A percentile compares a stretch with the other conserved stretches of the same genome.
These are phyloP conservation scores for Boletus reticuloceps DNA, from an alignment of 768 basidiomycete genomes.

Conservation along the genomic window DNA sequence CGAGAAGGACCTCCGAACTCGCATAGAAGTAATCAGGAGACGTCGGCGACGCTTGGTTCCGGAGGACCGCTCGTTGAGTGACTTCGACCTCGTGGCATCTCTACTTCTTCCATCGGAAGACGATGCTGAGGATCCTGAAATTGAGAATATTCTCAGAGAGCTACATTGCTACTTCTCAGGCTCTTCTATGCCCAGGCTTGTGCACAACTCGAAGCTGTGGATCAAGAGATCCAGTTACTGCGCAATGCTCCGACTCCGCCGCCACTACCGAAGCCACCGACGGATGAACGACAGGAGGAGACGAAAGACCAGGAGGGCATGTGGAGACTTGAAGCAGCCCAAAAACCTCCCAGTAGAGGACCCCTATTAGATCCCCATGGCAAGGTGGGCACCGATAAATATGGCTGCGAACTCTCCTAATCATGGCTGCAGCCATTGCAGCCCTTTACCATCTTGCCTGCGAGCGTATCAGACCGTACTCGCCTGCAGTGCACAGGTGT, in stretches of 20 bases:
- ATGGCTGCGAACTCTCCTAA: constrained; percentile 1
- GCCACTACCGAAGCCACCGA: constrained; percentile 27
- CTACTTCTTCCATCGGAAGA: constrained; percentile 45
- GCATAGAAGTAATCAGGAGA: constrained; percentile 62
- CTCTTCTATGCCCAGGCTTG: constrained; percentile 70
- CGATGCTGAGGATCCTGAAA: constrained; percentile 54
- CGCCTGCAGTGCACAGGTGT: constrained; percentile 78
- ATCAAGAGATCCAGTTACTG: constrained; percentile 73
- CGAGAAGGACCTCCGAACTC: constrained; percentile 74
- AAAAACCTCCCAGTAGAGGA: constrained; percentile 46
- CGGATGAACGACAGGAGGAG: constrained; percentile 40
- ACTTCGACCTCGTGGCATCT: constrained; percentile 64
- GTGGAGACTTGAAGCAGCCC: constrained; percentile 72
- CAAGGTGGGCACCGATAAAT: constrained; percentile 49
- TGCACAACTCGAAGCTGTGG: constrained; percentile 61
- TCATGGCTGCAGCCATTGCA: constrained; percentile 62
- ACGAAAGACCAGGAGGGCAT: constrained; percentile 48
- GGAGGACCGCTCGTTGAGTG: constrained; percentile 37
- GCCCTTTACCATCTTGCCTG: constrained; percentile 91
- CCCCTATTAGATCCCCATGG: constrained; percentile 73
- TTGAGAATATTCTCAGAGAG: constrained; percentile 63
- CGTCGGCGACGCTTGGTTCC: constrained; percentile 43
- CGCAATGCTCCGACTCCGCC: constrained; percentile 46
- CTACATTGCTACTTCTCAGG: constrained; percentile 67
- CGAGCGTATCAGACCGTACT: constrained; percentile 62